Base-by-base conservation (phyloP, 1,139 yeast genomes). In the Saccharomyces hybrid region DNA sequence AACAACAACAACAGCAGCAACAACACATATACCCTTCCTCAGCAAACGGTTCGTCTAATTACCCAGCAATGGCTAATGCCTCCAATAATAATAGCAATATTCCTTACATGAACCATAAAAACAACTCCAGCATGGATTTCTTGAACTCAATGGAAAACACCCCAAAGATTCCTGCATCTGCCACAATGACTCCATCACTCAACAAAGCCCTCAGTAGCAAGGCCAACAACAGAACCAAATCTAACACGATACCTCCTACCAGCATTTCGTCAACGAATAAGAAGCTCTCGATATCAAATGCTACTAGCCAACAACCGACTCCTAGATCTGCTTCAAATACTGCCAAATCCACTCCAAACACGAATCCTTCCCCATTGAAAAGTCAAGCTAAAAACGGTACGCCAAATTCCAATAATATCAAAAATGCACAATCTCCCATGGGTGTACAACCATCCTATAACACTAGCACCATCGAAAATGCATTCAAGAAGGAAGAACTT, bases 401-500 rank as follows among this genome's bases (percentile, higher is more conserved):
- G 12, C 44, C 44, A 38, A 38, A 38, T 24, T 19, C 26, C 44
- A 38, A 38, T 9, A 38, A 38, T 16, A 19, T 38, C 12, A 38
- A 38, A 21, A 38, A 21, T 16, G 42, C 16, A 14, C 44, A 38
- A 19, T 38, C 44, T 19, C 44, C 44, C 5, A 38, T 16, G 44
- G 44, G 44, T 16, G 26, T 12, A 38, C 44, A 38, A 19, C 24
- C 44, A 38, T 38, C 44, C 4, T 38, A 38, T 19, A 19, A 19
- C 19, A 38, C 12, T 38, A 19, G 21, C 44, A 19, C 19, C 3
- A 38, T 38, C 1, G 44, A 38, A 21, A 42, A 28, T 21, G 26
- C 49, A 6, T 19, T 50, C 31, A 44, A 29, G 21, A 26, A 50
- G 55, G 73, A 70, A 49, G 72, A 67, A 52, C 62, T 60, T 2